Evolutionary conservation across 2,329 filamentous ascomycete genomes (phyloP), one percentile per base, ranked within the genome.

Genomic region (Didymella exigua): DNA sequence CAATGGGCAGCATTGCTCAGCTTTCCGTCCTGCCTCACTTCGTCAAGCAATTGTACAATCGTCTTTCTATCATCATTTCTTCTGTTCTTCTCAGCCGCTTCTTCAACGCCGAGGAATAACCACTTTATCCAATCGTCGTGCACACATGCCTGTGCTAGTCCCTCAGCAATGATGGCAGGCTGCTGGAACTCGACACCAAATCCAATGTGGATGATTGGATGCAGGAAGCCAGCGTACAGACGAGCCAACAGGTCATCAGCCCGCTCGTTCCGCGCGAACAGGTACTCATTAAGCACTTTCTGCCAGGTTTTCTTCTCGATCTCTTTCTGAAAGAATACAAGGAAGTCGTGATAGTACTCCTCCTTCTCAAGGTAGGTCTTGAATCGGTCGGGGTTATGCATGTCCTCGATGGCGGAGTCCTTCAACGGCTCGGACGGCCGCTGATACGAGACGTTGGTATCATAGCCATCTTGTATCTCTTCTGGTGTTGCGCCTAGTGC

Each of bases 181-280:
- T 96, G 91, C 9, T 82, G 73, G 78, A 91, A 96, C 70, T 96
- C 91, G 30, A 96, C 71, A 4, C 89, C 92, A 69, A 91, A 96
- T 43, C 91, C 89, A 18, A 96, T 82, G 70, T 96, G 91, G 59
- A 96, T 93, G 14, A 95, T 77, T 2, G 91, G 91, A 68, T 96
- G 91, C 2, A 92, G 64, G 59, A 93, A 82, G 0, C 89, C 86
- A 14, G 82, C 83, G 67, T 85, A 91, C 67, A 93, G 77, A 16
- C 91, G 81, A 2, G 81, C 79, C 2, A 93, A 76, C 79, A 96
- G 78, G 58, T 87, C 86, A 33, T 92, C 84, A 4, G 88, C 86
- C 37, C 81, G 76, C 37, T 86, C 82, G 50, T 87, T 84, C 2
- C 83, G 84, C 2, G 82, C 79, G 68, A 96, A 91, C 0, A 96